phyloP scores from a whole-genome alignment of 208 protist genomes.

The Zelonia costaricensis region DNA sequence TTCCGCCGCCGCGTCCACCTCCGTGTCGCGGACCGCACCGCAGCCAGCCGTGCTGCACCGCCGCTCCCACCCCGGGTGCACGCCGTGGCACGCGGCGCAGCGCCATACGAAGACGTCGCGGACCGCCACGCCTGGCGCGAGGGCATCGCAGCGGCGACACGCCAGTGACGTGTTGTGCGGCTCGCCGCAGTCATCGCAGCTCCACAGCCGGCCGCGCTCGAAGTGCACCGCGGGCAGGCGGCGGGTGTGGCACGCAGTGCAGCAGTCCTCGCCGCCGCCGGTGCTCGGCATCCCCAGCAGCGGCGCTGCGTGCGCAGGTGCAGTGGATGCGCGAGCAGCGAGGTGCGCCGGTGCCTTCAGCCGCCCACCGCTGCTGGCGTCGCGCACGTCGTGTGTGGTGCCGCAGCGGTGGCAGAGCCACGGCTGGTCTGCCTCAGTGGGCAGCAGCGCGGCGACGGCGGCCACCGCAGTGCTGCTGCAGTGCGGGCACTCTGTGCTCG shows the following conservation, averaged over 20 bases:
- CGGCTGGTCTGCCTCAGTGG: conserved; percentile 35
- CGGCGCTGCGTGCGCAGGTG: too few species aligned
- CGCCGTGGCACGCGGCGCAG: conserved; percentile 31
- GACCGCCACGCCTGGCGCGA: conserved; percentile 38
- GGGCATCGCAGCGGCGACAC: conserved; percentile 40
- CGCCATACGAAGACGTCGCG: conserved; percentile 45
- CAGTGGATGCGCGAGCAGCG: background rate
- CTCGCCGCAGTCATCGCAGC: conserved; percentile 36
- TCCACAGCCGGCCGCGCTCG: conserved; percentile 41
- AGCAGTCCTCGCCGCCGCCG: conserved; percentile 12
- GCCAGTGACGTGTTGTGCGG: conserved; percentile 27
- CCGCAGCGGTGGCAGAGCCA: conserved; percentile 49
- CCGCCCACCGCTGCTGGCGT: background rate
- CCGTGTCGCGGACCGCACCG: conserved; percentile 11
- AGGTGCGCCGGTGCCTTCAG: background rate
- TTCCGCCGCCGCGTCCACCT: too few species aligned
- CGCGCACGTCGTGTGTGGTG: conserved; percentile 21
- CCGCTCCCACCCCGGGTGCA: conserved; percentile 42
- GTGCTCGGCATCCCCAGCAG: too few species aligned
- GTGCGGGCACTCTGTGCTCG: conserved; percentile 27
- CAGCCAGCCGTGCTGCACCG: conserved; percentile 43
- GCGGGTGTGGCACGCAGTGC: conserved; percentile 30
- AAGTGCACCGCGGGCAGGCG: conserved; percentile 38
- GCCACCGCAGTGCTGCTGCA: conserved; percentile 31
- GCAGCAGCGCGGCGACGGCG: conserved; percentile 30